Conservation (phyloP, 169 alveolate genomes). For the Babesia ovata region DNA sequence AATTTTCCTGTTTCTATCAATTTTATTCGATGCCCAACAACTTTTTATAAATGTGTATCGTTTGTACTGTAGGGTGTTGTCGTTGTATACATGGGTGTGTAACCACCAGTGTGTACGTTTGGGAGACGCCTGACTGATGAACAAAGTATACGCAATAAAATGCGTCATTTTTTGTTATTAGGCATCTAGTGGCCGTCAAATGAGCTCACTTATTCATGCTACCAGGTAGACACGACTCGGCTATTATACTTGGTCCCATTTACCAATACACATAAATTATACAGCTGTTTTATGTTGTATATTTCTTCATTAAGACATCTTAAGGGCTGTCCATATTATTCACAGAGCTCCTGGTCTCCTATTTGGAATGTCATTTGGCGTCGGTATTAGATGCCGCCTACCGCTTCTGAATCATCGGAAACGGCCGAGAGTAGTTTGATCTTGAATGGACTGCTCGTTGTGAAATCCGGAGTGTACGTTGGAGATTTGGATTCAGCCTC, state of each 20-base stretch:
- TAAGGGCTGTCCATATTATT: background rate
- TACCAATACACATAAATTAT: background rate
- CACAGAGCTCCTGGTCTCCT: background rate
- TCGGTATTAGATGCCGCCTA: background rate
- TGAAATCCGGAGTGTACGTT: background rate
- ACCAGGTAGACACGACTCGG: too few relatives aligned
- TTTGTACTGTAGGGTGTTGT: background rate
- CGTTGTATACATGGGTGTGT: background rate
- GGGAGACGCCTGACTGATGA: too few relatives aligned
- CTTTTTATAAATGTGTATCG: too few relatives aligned
- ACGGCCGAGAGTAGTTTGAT: background rate
- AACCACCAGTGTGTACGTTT: too few relatives aligned
- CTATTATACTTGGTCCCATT: too few relatives aligned
- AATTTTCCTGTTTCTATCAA: too few relatives aligned
- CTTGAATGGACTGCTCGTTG: background rate
- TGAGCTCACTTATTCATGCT: too few relatives aligned
- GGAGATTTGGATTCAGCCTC: constrained; percentile 10
- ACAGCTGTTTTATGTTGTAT: background rate
- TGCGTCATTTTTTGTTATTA: too few relatives aligned
- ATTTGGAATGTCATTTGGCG: background rate
- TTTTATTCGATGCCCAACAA: too few relatives aligned
- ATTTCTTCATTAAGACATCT: background rate
- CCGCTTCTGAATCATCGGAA: constrained; percentile 10
- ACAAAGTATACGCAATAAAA: too few relatives aligned
- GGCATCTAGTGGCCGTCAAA: too few relatives aligned